These are phyloP conservation scores for Diaporthe velutina DNA, from an alignment of 2,329 filamentous ascomycete genomes.

Conservation along the genomic window DNA sequence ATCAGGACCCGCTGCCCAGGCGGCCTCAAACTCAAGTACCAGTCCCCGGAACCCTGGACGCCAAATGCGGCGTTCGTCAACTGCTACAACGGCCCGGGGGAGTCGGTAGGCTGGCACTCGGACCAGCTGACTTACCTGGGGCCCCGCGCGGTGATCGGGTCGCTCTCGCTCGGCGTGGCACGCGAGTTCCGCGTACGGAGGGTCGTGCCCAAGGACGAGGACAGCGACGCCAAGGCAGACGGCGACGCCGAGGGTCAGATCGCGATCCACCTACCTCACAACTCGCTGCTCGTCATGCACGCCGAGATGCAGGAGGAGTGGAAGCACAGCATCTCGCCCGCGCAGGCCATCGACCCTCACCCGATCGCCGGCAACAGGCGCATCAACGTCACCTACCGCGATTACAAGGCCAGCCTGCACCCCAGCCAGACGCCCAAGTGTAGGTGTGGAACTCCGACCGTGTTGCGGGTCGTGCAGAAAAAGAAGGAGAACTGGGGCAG, in stretches of 20 bases:
- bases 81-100: conserved; percentile 84
- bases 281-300: conserved; percentile 94
- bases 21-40: conserved; percentile 81
- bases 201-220: conserved; percentile 76
- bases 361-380: conserved; percentile 83
- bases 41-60: conserved; percentile 79
- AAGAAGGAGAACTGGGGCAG: conserved; percentile 81
- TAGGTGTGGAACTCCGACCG: conserved; percentile 75
- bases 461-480: conserved; percentile 83
- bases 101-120: conserved; percentile 92
- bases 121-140: conserved; percentile 96
- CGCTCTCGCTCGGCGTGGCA: conserved; percentile 90
- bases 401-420: conserved; percentile 83
- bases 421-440: conserved; percentile 85
- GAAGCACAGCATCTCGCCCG: conserved; percentile 89
- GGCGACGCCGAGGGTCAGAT: conserved; percentile 84
- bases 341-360: conserved; percentile 84
- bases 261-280: conserved; percentile 93
- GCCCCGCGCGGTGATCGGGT: conserved; percentile 88
- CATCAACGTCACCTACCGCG: conserved; percentile 94
- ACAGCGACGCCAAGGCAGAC: conserved; percentile 50
- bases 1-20: conserved; percentile 77
- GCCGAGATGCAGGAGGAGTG: conserved; percentile 98
- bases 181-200: conserved; percentile 90
- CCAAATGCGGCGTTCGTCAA: conserved; percentile 96